phyloP scores from a whole-genome alignment of 345 rosid genomes.

The Bruguiera parviflora region DNA sequence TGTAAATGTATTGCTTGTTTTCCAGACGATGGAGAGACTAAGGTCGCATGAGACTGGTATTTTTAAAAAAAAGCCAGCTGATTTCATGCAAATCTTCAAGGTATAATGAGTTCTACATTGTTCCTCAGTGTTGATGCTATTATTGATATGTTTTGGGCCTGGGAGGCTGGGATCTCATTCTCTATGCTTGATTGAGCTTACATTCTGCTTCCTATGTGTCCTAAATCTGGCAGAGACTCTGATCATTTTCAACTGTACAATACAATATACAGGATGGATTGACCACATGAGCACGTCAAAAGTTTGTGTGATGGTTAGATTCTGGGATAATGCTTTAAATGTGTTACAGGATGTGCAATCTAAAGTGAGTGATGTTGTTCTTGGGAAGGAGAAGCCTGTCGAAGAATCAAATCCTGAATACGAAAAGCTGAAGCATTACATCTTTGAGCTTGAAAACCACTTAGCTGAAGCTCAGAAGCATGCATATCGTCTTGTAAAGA shows the following conservation, averaged over 20 bases:
- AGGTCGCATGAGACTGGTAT: conserved; percentile 78
- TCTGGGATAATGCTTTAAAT: conserved; percentile 4
- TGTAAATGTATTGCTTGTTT: conserved; percentile 11
- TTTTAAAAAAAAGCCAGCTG: conserved; percentile 84
- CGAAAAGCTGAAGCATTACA: conserved; percentile 84
- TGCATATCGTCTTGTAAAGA: conserved; percentile 91
- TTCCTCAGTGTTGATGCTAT: not conserved
- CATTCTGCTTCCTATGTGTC: not conserved
- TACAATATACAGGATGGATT: not conserved
- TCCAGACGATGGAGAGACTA: conserved; percentile 95
- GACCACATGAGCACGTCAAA: not conserved
- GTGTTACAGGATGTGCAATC: conserved; percentile 80
- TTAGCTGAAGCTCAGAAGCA: conserved; percentile 95
- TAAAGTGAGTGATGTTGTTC: conserved; percentile 88
- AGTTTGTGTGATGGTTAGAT: conserved; percentile 1
- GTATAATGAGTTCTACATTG: conserved; percentile 38
- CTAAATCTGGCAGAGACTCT: not conserved
- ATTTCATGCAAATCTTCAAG: conserved; percentile 93
- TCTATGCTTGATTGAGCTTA: not conserved
- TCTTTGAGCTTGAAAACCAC: conserved; percentile 96
- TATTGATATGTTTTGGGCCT: not conserved
- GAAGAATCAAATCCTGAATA: conserved; percentile 93
- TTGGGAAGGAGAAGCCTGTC: conserved; percentile 97
- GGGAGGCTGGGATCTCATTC: not conserved
- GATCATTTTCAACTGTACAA: not conserved